Evolutionary conservation across 179 eudicot genomes (phyloP).

Genomic region (Silene vulgaris): DNA sequence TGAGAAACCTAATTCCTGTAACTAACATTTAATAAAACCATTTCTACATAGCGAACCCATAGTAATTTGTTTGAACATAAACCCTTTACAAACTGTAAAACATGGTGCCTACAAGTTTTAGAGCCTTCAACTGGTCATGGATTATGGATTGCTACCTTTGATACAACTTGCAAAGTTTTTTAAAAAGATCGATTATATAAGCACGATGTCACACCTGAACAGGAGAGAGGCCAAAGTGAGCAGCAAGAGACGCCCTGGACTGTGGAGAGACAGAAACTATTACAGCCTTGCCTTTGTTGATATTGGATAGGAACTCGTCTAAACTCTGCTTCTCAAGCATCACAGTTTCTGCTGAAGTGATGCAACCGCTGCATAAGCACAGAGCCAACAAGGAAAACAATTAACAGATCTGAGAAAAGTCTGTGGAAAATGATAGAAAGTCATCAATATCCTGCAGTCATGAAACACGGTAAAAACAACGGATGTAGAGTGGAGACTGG

Average conservation of each 20-base stretch:
- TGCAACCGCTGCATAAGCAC: slow-evolving; percentile 76
- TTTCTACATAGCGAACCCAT: too few species aligned
- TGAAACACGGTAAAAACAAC: not conserved
- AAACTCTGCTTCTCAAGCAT: slow-evolving; percentile 99
- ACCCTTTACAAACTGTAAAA: too few species aligned
- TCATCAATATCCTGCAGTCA: not conserved
- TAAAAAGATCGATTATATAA: not conserved
- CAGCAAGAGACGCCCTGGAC: slow-evolving; percentile 93
- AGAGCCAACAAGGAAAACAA: slow-evolving; percentile 3
- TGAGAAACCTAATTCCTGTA: too few species aligned
- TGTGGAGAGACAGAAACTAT: slow-evolving; percentile 90
- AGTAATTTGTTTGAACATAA: too few species aligned
- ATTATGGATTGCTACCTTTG: not conserved
- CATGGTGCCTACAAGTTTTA: not conserved
- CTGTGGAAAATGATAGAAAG: not conserved
- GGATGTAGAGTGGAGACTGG: too few species aligned
- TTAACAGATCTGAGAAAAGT: not conserved
- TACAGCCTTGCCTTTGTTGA: slow-evolving; percentile 62
- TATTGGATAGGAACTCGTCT: slow-evolving; percentile 76
- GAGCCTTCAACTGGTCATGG: not conserved
- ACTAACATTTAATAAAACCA: too few species aligned
- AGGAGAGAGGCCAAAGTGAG: slow-evolving; percentile 77
- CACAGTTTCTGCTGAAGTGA: slow-evolving; percentile 94
- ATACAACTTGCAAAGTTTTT: not conserved
- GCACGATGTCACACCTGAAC: slow-evolving; percentile 46